phyloP scores from a whole-genome alignment of 805 yeast species.

The Maudiozyma pseudohumilis region DNA sequence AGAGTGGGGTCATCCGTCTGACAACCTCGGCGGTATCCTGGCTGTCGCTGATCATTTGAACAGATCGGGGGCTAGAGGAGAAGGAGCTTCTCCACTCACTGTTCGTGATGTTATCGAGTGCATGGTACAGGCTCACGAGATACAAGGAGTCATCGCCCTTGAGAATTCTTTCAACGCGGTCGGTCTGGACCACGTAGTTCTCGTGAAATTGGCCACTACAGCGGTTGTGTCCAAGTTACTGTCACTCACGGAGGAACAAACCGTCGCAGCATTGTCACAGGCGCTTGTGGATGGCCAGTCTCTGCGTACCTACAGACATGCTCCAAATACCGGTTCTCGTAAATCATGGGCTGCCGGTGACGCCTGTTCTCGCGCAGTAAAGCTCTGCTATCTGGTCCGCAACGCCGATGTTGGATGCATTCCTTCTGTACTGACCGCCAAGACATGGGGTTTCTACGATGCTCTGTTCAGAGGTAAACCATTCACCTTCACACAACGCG shows the following conservation, averaged over 20 bases:
- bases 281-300: constrained; percentile 55
- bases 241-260: constrained; percentile 42
- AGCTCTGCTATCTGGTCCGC: constrained; percentile 42
- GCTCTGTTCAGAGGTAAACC: constrained; percentile 45
- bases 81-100: constrained; percentile 35
- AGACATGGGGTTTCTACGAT: constrained; percentile 56
- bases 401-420: constrained; percentile 42
- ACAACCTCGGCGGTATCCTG: constrained; percentile 48
- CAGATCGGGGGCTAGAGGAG: constrained; percentile 20
- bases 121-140: constrained; percentile 58
- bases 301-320: constrained; percentile 52
- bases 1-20: constrained; percentile 65
- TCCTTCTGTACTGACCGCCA: constrained; percentile 49
- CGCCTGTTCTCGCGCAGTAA: constrained; percentile 50
- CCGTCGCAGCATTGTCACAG: constrained; percentile 46
- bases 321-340: constrained; percentile 54
- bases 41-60: constrained; percentile 50
- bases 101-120: constrained; percentile 42
- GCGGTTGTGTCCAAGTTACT: constrained; percentile 48
- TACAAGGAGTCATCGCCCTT: constrained; percentile 48
- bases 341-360: constrained; percentile 65
- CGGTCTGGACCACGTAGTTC: constrained; percentile 50
- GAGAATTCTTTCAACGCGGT: constrained; percentile 52
- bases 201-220: constrained; percentile 52
- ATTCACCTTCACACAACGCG: constrained; percentile 41